Evolutionary conservation across 306 rosid species (phyloP).

Genomic region (Senna siamea): DNA sequence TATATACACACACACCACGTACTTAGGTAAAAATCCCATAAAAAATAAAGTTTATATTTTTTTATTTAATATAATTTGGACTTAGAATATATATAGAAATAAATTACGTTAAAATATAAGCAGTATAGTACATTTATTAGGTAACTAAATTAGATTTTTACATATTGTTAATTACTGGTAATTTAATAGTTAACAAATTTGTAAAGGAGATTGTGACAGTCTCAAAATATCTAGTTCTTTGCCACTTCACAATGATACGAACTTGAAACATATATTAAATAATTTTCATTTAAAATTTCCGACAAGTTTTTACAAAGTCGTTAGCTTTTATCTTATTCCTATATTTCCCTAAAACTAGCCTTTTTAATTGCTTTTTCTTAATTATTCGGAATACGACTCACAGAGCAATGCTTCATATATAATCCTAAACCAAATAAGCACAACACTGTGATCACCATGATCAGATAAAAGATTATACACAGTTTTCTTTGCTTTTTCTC

Average conservation of each 20-base stretch:
- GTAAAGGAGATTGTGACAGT: too few relatives aligned
- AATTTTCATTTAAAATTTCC: not conserved
- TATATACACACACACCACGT: too few relatives aligned
- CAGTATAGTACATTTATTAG: too few relatives aligned
- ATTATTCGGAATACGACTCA: not conserved
- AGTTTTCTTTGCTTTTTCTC: conserved; percentile 16
- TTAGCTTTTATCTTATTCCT: not conserved
- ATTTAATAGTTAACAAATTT: too few relatives aligned
- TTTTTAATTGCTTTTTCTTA: conserved; percentile 14
- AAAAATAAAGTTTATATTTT: too few relatives aligned
- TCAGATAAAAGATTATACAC: conserved; percentile 19
- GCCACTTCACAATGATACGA: not conserved
- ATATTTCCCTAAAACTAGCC: not conserved
- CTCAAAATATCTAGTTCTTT: not conserved
- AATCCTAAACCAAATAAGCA: not conserved
- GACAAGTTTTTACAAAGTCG: not conserved
- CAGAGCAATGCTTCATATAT: not conserved
- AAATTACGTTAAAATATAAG: too few relatives aligned
- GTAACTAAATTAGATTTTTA: too few relatives aligned
- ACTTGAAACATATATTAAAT: not conserved
- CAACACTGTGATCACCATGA: not conserved
- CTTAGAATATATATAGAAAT: too few relatives aligned
- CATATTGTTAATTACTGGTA: too few relatives aligned
- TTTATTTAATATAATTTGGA: too few relatives aligned
- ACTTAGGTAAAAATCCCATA: too few relatives aligned